These are phyloP conservation scores for Aspergillus puulaauensis DNA, from an alignment of 2,329 filamentous ascomycete genomes.

Conservation along the genomic window DNA sequence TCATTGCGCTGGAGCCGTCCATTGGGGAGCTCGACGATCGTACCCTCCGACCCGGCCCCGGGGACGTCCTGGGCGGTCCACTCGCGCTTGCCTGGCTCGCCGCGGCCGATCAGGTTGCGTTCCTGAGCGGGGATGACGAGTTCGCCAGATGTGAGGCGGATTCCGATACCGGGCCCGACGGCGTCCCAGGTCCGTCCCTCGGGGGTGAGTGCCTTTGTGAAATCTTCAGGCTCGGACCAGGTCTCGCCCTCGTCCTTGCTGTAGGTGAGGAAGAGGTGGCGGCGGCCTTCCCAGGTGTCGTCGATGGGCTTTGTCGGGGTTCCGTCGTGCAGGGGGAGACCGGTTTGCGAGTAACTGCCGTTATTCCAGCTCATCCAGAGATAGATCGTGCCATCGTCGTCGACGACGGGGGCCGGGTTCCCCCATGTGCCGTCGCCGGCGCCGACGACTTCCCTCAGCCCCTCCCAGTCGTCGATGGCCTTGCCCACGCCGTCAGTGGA, in stretches of 20 bases:
- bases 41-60: neutral
- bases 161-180: constrained; percentile 5
- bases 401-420: constrained; percentile 31
- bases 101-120: constrained; percentile 7
- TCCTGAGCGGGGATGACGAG: constrained; percentile 7
- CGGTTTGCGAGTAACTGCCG: constrained; percentile 26
- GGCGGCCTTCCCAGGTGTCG: constrained; percentile 3
- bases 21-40: neutral
- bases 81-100: constrained; percentile 5
- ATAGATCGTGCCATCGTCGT: constrained; percentile 29
- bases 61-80: constrained; percentile 2
- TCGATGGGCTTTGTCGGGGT: constrained; percentile 1
- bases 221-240: constrained; percentile 1
- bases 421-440: constrained; percentile 27
- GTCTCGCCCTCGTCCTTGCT: constrained; percentile 8
- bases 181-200: neutral
- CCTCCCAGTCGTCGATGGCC: constrained; percentile 23
- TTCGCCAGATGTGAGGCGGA: constrained; percentile 3
- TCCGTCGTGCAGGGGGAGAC: neutral
- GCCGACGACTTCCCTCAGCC: constrained; percentile 24
- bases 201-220: constrained; percentile 5
- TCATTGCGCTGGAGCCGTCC: neutral
- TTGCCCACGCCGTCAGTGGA: constrained; percentile 21
- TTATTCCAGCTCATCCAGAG: constrained; percentile 32
- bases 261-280: constrained; percentile 4